phyloP scores from a whole-genome alignment of 2,329 filamentous ascomycete species.

The Neofusicoccum sp. region DNA sequence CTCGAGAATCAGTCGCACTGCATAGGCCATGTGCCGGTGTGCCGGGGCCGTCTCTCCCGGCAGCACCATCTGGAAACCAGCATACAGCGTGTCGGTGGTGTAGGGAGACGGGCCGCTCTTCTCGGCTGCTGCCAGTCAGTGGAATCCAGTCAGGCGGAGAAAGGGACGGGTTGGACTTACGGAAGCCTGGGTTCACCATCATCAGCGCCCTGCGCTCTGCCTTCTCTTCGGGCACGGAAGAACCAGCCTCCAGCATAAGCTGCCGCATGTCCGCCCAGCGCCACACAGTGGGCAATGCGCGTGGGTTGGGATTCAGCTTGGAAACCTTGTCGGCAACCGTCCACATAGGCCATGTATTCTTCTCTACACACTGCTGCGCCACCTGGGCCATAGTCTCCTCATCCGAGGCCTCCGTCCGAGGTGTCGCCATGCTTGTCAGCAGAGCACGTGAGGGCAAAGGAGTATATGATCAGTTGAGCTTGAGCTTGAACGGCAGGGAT shows the following conservation, averaged over 20 bases:
- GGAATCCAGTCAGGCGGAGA: background rate
- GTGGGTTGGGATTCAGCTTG: background rate
- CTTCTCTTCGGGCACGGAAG: conserved; percentile 36
- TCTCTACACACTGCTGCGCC: background rate
- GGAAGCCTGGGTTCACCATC: conserved; percentile 38
- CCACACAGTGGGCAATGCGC: conserved; percentile 24
- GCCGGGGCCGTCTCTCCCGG: conserved; percentile 56
- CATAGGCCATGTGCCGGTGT: conserved; percentile 57
- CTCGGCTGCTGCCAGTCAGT: conserved; percentile 10
- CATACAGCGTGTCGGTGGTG: conserved; percentile 59
- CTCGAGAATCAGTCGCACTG: conserved; percentile 56
- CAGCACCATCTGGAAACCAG: conserved; percentile 57
- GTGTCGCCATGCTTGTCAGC: background rate
- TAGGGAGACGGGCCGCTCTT: conserved; percentile 39
- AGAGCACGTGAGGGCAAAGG: background rate
- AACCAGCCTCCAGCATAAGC: conserved; percentile 35
- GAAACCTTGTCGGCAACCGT: background rate
- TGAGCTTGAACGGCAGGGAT: background rate
- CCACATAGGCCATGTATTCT: background rate
- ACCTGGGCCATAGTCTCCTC: background rate
- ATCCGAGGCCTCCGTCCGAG: background rate
- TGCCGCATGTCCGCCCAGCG: conserved; percentile 37
- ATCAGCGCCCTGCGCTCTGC: conserved; percentile 43
- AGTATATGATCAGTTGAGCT: background rate
- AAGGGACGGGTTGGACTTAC: background rate